Evolutionary conservation across 2,329 filamentous ascomycete genomes (phyloP).

Genomic region (Cercospora sesami): DNA sequence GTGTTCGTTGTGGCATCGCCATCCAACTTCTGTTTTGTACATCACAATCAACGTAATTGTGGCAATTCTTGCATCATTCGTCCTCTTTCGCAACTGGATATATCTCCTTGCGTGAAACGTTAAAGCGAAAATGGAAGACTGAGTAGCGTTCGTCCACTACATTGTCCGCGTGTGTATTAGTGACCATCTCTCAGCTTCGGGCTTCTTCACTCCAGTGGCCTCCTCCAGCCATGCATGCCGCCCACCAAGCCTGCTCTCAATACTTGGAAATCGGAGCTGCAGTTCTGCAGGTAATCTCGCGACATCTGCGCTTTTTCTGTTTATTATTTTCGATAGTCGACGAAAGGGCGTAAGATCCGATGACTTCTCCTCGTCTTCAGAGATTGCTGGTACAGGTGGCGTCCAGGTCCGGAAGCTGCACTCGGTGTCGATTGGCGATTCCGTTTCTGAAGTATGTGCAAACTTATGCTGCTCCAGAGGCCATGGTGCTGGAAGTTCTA

Average conservation of each 20-base stretch:
- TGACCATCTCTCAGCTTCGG: not conserved
- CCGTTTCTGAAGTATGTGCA: not conserved
- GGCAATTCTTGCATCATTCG: not conserved
- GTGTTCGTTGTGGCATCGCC: not conserved
- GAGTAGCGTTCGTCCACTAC: not conserved
- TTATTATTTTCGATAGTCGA: not conserved
- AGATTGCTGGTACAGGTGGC: not conserved
- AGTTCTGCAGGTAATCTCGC: conserved; percentile 10
- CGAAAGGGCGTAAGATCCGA: not conserved
- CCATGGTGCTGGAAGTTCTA: conserved; percentile 6
- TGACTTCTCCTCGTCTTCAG: not conserved
- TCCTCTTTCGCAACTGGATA: not conserved
- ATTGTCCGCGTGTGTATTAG: not conserved
- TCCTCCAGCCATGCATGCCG: conserved; percentile 12
- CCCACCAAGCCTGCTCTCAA: conserved; percentile 15
- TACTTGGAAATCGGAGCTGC: conserved; percentile 15
- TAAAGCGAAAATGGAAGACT: not conserved
- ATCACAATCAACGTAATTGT: not conserved
- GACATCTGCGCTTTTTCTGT: not conserved
- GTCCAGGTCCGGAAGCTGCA: conserved; percentile 8
- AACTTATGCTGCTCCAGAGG: conserved; percentile 10
- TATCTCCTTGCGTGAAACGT: not conserved
- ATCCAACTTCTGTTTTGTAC: not conserved
- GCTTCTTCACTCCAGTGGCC: conserved; percentile 1
- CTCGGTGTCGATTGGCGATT: conserved; percentile 5